These are phyloP conservation scores for Periconia sp. DNA, from an alignment of 2,329 filamentous ascomycete genomes.

Conservation along the genomic window DNA sequence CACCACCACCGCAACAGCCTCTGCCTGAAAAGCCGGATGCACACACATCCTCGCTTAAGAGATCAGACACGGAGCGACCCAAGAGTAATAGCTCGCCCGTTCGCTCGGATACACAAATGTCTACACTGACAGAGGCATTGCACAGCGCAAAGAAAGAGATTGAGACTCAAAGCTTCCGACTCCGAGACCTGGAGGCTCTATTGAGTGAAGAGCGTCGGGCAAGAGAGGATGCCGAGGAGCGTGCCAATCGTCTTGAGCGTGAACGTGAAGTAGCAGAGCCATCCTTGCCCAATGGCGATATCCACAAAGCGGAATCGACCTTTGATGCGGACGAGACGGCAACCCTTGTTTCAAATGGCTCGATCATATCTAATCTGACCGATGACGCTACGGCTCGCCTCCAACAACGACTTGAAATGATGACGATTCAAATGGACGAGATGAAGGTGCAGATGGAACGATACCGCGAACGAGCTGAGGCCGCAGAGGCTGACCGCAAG, in stretches of 20 bases:
- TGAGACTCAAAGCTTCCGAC: slow-evolving; percentile 77
- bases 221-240: slow-evolving; percentile 82
- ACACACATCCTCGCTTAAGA: slow-evolving; percentile 66
- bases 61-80: slow-evolving; percentile 76
- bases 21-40: slow-evolving; percentile 91
- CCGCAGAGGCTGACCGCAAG: slow-evolving; percentile 79
- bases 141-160: slow-evolving; percentile 85
- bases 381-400: slow-evolving; percentile 56
- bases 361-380: slow-evolving; percentile 22
- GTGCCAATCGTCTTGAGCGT: slow-evolving; percentile 73
- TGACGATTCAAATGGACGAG: slow-evolving; percentile 80
- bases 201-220: slow-evolving; percentile 81
- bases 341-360: slow-evolving; percentile 27
- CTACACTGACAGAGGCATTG: slow-evolving; percentile 83
- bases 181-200: slow-evolving; percentile 81
- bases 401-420: slow-evolving; percentile 75
- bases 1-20: slow-evolving; percentile 90
- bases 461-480: slow-evolving; percentile 79
- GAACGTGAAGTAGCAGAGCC: slow-evolving; percentile 45
- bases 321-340: slow-evolving; percentile 19
- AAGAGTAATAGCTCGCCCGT: slow-evolving; percentile 67
- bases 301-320: slow-evolving; percentile 14
- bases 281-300: slow-evolving; percentile 24
- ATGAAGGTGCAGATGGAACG: slow-evolving; percentile 80
- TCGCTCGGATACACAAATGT: slow-evolving; percentile 74